Evolutionary conservation across 441 rosid species (phyloP).

Genomic region (Populus hybrid): DNA sequence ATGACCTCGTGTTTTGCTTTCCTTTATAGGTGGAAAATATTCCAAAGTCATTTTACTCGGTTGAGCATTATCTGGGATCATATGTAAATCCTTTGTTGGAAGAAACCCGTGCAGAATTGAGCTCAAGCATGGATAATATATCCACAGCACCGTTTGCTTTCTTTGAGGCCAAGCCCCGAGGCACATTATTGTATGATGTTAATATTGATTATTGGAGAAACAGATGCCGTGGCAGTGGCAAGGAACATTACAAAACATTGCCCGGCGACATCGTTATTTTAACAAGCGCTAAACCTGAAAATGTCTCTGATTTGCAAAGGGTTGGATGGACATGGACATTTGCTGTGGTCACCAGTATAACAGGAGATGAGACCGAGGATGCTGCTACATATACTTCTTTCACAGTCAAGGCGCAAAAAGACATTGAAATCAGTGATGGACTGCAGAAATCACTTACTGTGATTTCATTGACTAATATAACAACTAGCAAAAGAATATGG

Average conservation of each 20-base stretch:
- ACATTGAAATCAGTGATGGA: slow-evolving; percentile 9
- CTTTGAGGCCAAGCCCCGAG: slow-evolving; percentile 11
- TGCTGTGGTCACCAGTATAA: slow-evolving; percentile 23
- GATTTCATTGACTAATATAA: slow-evolving; percentile 36
- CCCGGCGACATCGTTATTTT: slow-evolving; percentile 51
- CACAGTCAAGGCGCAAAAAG: slow-evolving; percentile 18
- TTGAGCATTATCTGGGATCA: slow-evolving; percentile 28
- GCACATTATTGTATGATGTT: slow-evolving; percentile 18
- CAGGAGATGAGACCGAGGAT: slow-evolving; percentile 21
- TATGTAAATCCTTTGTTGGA: slow-evolving; percentile 47
- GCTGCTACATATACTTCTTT: slow-evolving; percentile 20
- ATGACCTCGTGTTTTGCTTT: not conserved
- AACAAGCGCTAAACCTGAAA: slow-evolving; percentile 37
- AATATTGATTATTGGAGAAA: slow-evolving; percentile 45
- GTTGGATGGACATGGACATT: slow-evolving; percentile 38
- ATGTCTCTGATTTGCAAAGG: slow-evolving; percentile 37
- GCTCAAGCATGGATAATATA: slow-evolving; percentile 32
- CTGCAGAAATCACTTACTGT: slow-evolving; percentile 27
- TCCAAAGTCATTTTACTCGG: slow-evolving; percentile 35
- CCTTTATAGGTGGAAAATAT: slow-evolving; percentile 37
- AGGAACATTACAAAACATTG: slow-evolving; percentile 44
- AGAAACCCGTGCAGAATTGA: slow-evolving; percentile 40
- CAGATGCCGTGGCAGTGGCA: slow-evolving; percentile 20
- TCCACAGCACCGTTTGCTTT: slow-evolving; percentile 33
- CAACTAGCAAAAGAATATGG: slow-evolving; percentile 56